Percentiles rank a stretch among this genome's conserved stretches.
These are phyloP conservation scores for Ehretia macrophylla DNA, from an alignment of 257 asterid genomes.

Conservation along the genomic window DNA sequence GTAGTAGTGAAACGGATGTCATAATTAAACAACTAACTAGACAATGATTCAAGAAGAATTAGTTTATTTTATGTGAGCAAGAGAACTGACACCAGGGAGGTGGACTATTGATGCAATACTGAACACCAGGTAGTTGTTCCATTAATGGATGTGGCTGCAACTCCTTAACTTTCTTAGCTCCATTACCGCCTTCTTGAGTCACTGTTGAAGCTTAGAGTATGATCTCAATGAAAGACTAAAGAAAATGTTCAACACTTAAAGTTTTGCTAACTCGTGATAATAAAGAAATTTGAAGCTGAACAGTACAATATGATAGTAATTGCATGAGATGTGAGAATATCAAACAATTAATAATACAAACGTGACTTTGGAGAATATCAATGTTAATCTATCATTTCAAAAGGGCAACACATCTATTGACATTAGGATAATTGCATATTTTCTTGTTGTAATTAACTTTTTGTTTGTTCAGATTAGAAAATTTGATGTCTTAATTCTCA, in stretches of 20 bases:
- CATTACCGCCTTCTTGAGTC: conserved; percentile 16
- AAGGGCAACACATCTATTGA: too few relatives aligned
- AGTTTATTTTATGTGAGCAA: background rate
- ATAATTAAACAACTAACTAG: too few relatives aligned
- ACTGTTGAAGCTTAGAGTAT: conserved; percentile 14
- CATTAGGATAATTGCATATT: too few relatives aligned
- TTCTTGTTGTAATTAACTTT: too few relatives aligned
- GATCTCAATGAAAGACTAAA: background rate
- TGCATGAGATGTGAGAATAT: background rate
- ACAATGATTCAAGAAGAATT: too few relatives aligned
- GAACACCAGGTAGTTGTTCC: conserved; percentile 63
- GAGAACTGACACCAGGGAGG: conserved; percentile 52
- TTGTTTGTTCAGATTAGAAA: too few relatives aligned
- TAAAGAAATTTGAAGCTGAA: background rate
- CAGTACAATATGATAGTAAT: background rate
- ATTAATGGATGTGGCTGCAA: conserved; percentile 47
- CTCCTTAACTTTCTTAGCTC: conserved; percentile 15
- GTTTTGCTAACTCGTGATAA: background rate
- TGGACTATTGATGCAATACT: conserved; percentile 73
- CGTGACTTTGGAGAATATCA: background rate
- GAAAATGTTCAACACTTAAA: too few relatives aligned
- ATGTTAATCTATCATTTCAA: background rate
- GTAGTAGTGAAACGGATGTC: too few relatives aligned
- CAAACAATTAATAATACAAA: background rate
- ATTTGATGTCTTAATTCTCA: too few relatives aligned